These are phyloP conservation scores for Plectranthus barbatus DNA, from an alignment of 257 asterid species.

Conservation along the genomic window DNA sequence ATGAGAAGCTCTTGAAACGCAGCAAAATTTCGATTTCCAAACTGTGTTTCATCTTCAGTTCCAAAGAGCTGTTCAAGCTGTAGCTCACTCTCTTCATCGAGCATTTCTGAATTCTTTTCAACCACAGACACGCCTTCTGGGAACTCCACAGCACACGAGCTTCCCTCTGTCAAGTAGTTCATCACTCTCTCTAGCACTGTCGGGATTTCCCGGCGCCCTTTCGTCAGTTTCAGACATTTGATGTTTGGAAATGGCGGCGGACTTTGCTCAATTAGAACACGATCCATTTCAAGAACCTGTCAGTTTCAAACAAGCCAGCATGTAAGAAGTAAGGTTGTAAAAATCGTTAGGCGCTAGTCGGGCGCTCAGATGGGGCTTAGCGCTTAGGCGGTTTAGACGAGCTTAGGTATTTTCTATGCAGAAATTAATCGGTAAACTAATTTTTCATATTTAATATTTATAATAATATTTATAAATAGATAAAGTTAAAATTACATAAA, in stretches of 20 bases:
- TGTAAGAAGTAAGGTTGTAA: neutral
- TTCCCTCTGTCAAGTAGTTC: conserved; percentile 11
- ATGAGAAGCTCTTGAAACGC: neutral
- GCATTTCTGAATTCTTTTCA: neutral
- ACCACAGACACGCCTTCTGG: neutral
- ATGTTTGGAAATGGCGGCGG: conserved; percentile 10
- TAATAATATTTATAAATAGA: too few species aligned
- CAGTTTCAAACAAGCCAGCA: neutral
- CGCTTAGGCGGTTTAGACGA: too few species aligned
- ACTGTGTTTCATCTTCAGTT: neutral
- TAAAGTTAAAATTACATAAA: too few species aligned
- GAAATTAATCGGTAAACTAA: too few species aligned
- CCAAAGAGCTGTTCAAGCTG: neutral
- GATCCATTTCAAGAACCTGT: conserved; percentile 20
- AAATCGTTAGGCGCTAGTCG: too few species aligned
- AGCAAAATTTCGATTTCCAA: neutral
- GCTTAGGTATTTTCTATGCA: too few species aligned
- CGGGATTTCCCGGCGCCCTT: neutral
- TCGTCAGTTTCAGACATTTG: neutral
- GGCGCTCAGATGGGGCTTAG: too few species aligned
- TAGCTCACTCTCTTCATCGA: neutral
- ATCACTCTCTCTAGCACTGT: neutral
- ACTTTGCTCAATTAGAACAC: conserved; percentile 8
- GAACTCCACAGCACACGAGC: neutral
- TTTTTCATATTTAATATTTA: too few species aligned